Evolutionary conservation across 78 protist species (phyloP), one percentile per base, ranked within the genome.

Genomic region (Isochrysis galbana): DNA sequence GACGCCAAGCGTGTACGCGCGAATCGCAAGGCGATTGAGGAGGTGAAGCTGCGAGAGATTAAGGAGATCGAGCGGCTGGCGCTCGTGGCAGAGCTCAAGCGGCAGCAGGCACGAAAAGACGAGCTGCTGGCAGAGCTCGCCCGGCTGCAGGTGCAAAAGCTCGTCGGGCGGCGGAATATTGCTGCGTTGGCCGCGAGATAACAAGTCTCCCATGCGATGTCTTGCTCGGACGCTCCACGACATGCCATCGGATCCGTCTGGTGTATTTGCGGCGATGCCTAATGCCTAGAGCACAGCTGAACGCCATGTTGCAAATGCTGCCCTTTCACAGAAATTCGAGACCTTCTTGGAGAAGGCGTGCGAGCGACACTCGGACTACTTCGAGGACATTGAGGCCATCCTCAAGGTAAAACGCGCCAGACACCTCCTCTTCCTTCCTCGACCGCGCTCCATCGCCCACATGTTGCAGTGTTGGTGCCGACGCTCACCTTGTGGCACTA

Each of bases 1-100:
- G 91, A 87, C 74, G 70, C 91, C 23, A 87, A 87, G 46, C 69
- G 91, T 11, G 47, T 21, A 17, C 91, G 91, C 42, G 91, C 91
- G 46, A 0, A 4, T 21, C 88, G 88, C 11, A 42, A 44, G 54
- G 88, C 46, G 11, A 7, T 0, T 3, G 88, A 80, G 38, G 88
- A 80, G 88, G 39, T 5, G 29, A 80, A 80, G 54, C 19, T 10
- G 34, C 38, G 23, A 14, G 88, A 80, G 48, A 19, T 4, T 19
- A 41, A 44, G 51, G 55, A 41, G 38, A 23, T 5, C 41, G 88
- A 80, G 88, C 39, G 0, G 48, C 38, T 1, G 48, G 25, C 0
- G 55, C 54, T 80, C 26, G 25, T 2, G 39, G 25, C 10, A 38
- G 0, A 11, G 17, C 38, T 80, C 17, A 5, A 26, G 29, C 0